phyloP scores from a whole-genome alignment of 805 yeast genomes.

The Wickerhamiella sergipiensis region DNA sequence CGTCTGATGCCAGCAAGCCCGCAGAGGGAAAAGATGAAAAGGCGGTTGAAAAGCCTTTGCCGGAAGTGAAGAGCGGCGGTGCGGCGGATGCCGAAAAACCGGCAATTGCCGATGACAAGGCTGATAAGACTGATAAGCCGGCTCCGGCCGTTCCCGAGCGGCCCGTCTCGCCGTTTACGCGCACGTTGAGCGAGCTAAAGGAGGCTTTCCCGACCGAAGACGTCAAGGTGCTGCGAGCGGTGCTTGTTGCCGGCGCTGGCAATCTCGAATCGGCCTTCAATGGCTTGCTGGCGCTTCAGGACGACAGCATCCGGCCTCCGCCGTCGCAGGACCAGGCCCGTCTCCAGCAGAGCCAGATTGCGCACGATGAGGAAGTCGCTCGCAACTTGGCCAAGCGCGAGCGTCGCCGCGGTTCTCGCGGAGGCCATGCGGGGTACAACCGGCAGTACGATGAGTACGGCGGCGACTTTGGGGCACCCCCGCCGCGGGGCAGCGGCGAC shows the following conservation, averaged over 20 bases:
- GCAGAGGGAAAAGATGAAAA: slow-evolving; percentile 2
- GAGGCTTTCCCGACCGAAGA: slow-evolving; percentile 83
- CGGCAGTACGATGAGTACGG: neutral
- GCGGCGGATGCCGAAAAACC: neutral
- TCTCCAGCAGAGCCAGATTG: slow-evolving; percentile 31
- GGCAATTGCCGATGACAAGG: neutral
- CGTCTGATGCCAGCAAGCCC: neutral
- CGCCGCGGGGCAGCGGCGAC: neutral
- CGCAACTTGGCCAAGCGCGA: slow-evolving; percentile 43
- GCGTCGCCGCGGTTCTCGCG: neutral
- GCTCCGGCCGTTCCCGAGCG: slow-evolving; percentile 3
- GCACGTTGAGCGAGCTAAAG: slow-evolving; percentile 43
- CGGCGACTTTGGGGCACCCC: neutral
- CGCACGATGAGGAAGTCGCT: slow-evolving; percentile 73
- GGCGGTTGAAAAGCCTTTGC: neutral
- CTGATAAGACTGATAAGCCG: neutral
- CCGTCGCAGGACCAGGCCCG: slow-evolving; percentile 23
- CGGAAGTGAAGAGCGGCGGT: neutral
- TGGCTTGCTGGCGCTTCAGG: slow-evolving; percentile 68
- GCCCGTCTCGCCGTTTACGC: slow-evolving; percentile 36
- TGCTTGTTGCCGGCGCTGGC: slow-evolving; percentile 76
- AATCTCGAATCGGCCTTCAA: slow-evolving; percentile 74
- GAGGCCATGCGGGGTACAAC: neutral
- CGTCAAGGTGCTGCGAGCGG: slow-evolving; percentile 56
- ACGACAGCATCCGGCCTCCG: slow-evolving; percentile 27